These are phyloP conservation scores for Coemansia sp. DNA, from an alignment of 192 early-diverging fungal genomes.

Conservation along the genomic window DNA sequence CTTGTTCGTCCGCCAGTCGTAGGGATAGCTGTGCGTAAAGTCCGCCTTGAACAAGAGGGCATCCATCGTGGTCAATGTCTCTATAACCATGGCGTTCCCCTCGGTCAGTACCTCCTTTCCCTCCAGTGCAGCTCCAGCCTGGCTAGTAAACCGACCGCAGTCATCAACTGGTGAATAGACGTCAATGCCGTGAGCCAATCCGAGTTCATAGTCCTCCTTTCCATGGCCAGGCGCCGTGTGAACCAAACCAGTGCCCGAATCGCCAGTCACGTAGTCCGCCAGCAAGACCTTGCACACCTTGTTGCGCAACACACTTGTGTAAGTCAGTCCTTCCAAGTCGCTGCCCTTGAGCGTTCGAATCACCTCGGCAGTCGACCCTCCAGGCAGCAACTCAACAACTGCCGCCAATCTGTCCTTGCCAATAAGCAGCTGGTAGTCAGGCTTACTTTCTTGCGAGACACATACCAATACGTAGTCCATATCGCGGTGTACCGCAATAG, in stretches of 20 bases:
- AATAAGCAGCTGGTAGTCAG: conserved; percentile 25
- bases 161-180: conserved; percentile 74
- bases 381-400: conserved; percentile 16
- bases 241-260: conserved; percentile 78
- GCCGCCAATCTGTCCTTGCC: conserved; percentile 24
- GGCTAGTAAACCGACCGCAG: conserved; percentile 65
- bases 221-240: conserved; percentile 83
- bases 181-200: conserved; percentile 54
- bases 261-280: conserved; percentile 66
- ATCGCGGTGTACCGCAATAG: conserved; percentile 66
- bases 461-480: conserved; percentile 59
- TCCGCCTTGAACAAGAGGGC: conserved; percentile 54
- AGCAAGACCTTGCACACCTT: conserved; percentile 57
- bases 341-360: conserved; percentile 35
- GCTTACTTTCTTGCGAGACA: not conserved
- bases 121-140: conserved; percentile 60
- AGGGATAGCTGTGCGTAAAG: conserved; percentile 75
- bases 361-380: not conserved
- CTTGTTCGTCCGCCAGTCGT: conserved; percentile 82
- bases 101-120: conserved; percentile 62
- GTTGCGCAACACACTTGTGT: conserved; percentile 58
- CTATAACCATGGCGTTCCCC: conserved; percentile 60
- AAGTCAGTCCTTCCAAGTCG: conserved; percentile 57
- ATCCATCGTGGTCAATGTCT: conserved; percentile 43
- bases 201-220: conserved; percentile 78